Evolutionary conservation across 805 yeast species (phyloP).

Genomic region (Wickerhamomyces mucosus): DNA sequence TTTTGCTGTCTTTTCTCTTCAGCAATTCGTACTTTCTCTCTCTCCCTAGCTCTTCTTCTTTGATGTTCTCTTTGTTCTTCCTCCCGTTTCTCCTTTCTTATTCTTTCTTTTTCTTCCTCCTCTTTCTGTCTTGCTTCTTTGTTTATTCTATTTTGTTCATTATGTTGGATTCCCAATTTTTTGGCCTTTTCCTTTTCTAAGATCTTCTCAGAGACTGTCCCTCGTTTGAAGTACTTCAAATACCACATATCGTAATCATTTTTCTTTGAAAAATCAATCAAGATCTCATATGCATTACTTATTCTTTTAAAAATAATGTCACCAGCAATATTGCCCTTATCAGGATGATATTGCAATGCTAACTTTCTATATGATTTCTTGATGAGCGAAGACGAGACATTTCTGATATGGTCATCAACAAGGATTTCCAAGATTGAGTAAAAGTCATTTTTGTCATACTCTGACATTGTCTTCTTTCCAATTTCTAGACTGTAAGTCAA

Average conservation of each 20-base stretch:
- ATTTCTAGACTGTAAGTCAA: too few species aligned
- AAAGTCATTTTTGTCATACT: constrained; percentile 2
- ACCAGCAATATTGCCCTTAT: constrained; percentile 39
- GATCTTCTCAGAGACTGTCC: constrained; percentile 2
- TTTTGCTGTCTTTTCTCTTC: constrained; percentile 3
- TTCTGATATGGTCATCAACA: not conserved
- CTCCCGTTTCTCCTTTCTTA: constrained; percentile 1
- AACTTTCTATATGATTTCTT: constrained; percentile 65
- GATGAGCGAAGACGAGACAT: constrained; percentile 21
- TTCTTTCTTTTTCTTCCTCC: constrained; percentile 1
- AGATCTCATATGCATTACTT: constrained; percentile 8
- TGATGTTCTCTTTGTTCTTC: constrained; percentile 1
- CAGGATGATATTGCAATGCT: constrained; percentile 65
- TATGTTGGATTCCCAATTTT: not conserved
- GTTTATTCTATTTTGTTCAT: constrained; percentile 1
- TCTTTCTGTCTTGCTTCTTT: constrained; percentile 1
- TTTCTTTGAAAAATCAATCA: constrained; percentile 3
- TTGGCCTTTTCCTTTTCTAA: constrained; percentile 2
- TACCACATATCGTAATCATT: constrained; percentile 13
- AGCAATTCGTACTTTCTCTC: not conserved
- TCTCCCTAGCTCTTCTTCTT: constrained; percentile 1
- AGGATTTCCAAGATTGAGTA: constrained; percentile 7
- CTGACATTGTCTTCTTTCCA: too few species aligned
- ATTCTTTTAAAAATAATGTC: constrained; percentile 12
- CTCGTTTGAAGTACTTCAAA: constrained; percentile 4